Evolutionary conservation across 164 flowering plant genomes (phyloP), one percentile per base, ranked within the genome.

Genomic region (Taxillus chinensis): DNA sequence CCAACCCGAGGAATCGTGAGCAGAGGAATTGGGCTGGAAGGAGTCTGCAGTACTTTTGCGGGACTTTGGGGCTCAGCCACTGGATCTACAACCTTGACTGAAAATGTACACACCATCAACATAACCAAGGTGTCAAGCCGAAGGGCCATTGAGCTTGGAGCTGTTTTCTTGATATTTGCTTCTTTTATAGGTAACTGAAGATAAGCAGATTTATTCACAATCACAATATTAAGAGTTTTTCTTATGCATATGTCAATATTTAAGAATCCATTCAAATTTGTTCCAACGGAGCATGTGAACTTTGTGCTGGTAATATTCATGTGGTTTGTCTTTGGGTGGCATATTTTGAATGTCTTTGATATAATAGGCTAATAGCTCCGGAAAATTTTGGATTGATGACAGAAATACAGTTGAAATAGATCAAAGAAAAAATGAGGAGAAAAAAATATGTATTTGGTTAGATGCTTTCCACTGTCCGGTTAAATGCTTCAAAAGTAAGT

Each of bases 61-160:
- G 96, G 96, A 59, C 77, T 92, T 60, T 92, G 96, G 96, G 98
- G 98, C 53, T 74, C 95, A 2, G 96, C 95, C 6, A 84, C 92
- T 57, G 95, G 96, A 10, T 81, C 96, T 61, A 83, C 96, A 50
- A 87, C 95, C 11, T 75, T 92, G 79, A 87, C 86, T 10, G 96
- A 92, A 73, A 92, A 88, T 58, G 67, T 83, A 27, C 89, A 90
- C 58, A 90, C 96, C 9, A 82, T 90, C 61, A 68, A 73, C 49
- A 64, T 75, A 59, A 90, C 95, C 56, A 86, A 82, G 70, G 79
- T 92, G 62, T 95, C 93, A 43, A 87, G 68, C 71, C 83, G 98
- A 63, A 85, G 77, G 62, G 91, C 82, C 14, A 65, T 92, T 48
- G 76, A 70, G 65, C 57, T 86, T 71, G 95, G 95, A 67, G 98